A percentile compares a stretch with the other conserved stretches of the same genome.
These are phyloP conservation scores for Tuber calosporum DNA, from an alignment of 495 filamentous ascomycete genomes.

Conservation along the genomic window DNA sequence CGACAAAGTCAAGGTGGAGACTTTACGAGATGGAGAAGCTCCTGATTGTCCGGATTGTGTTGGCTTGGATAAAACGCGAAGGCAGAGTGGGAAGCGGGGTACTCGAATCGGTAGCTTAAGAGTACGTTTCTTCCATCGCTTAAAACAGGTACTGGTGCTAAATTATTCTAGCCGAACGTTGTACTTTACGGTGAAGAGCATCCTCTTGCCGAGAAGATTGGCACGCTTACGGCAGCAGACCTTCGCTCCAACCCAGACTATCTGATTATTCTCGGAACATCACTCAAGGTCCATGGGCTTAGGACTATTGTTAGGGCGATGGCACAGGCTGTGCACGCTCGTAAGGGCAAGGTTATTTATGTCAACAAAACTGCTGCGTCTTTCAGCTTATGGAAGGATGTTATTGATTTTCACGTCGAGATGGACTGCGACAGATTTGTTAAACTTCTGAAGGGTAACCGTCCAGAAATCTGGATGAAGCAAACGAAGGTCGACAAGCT, in stretches of 20 bases:
- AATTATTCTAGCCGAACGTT: conserved; percentile 55
- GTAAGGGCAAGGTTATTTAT: conserved; percentile 58
- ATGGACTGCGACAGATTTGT: conserved; percentile 72
- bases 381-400: conserved; percentile 59
- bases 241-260: conserved; percentile 56
- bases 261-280: conserved; percentile 61
- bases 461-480: conserved; percentile 51
- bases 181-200: conserved; percentile 67
- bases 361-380: conserved; percentile 62
- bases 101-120: conserved; percentile 53
- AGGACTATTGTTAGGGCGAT: conserved; percentile 62
- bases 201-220: conserved; percentile 57
- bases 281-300: conserved; percentile 60
- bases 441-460: conserved; percentile 50
- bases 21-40: conserved; percentile 51
- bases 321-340: conserved; percentile 60
- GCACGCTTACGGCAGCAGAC: conserved; percentile 57
- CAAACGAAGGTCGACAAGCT: conserved; percentile 35
- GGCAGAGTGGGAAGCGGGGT: conserved; percentile 56
- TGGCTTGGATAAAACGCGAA: conserved; percentile 51
- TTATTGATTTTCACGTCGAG: conserved; percentile 61
- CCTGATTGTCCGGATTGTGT: conserved; percentile 58
- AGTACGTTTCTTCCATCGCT: conserved; percentile 13
- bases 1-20: conserved; percentile 48
- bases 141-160: conserved; percentile 12